These are phyloP conservation scores for Elongisporangium undulatum DNA, from an alignment of 352 stramenopile genomes.

Conservation along the genomic window DNA sequence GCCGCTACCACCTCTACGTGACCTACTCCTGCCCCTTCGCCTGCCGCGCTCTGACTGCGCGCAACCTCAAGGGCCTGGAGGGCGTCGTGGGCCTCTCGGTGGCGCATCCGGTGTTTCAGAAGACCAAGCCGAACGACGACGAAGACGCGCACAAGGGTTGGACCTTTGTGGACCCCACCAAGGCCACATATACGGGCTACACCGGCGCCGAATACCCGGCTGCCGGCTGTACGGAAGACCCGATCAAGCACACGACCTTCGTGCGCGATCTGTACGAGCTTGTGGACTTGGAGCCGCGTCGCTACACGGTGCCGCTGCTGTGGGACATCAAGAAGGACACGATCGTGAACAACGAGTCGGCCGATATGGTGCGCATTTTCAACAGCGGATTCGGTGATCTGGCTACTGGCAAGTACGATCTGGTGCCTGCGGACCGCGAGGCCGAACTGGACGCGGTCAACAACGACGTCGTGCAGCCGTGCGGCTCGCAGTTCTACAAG, in stretches of 20 bases:
- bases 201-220: constrained; percentile 19
- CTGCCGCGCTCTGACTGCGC: constrained; percentile 54
- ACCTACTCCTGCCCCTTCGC: constrained; percentile 87
- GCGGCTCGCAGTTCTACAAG: constrained; percentile 49
- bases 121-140: constrained; percentile 32
- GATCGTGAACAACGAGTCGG: constrained; percentile 86
- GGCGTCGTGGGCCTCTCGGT: constrained; percentile 87
- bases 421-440: constrained; percentile 39
- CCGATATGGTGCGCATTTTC: constrained; percentile 69
- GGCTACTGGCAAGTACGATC: constrained; percentile 19
- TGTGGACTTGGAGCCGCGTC: constrained; percentile 11
- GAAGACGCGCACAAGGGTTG: constrained; percentile 30
- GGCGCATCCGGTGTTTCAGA: constrained; percentile 50
- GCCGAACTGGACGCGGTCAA: constrained; percentile 57
- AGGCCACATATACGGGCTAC: constrained; percentile 1
- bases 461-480: constrained; percentile 48
- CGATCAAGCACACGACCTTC: constrained; percentile 19
- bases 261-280: constrained; percentile 39
- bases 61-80: constrained; percentile 90
- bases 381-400: constrained; percentile 34
- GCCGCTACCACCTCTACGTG: constrained; percentile 92
- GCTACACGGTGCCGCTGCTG: constrained; percentile 59
- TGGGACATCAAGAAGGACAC: constrained; percentile 61
- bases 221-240: constrained; percentile 15
- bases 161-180: constrained; percentile 19